Base-by-base conservation (phyloP, 108 stramenopile genomes). In the Thalassiosira profunda region DNA sequence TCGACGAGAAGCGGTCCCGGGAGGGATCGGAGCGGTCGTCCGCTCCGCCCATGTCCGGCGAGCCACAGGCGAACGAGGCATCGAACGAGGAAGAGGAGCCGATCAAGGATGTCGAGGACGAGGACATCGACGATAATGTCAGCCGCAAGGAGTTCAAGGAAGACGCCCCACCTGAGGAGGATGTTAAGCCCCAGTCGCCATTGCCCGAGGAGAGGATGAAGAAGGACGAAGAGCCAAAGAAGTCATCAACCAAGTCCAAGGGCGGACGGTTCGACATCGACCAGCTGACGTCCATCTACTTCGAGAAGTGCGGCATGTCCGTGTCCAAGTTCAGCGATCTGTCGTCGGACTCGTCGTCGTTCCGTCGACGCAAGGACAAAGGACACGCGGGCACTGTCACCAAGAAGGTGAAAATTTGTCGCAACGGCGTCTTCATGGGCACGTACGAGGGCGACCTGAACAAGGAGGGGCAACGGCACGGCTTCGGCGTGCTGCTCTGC, bases 401-500 rank as follows among this genome's bases (percentile, higher is more conserved):
- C 2, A 79, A 79, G 58, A 79, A 79, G 51, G 77, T 79, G 23
- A 79, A 71, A 47, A 79, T 79, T 17, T 79, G 77, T 36, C 43
- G 77, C 14, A 79, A 79, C 47, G 77, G 77, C 30, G 70, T 79
- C 33, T 71, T 79, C 58, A 79, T 79, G 77, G 77, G 77, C 17
- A 79, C 77, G 20, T 79, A 79, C 46, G 77, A 79, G 56, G 77
- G 77, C 5, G 77, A 79, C 28, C 77, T 79, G 6, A 79, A 79
- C 43, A 24, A 47, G 9, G 48, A 70, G 20, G 77, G 77, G 23
- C 77, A 79, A 31, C 69, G 77, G 3, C 64, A 71, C 53, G 77
- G 77, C 15, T 70, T 65, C 46, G 77, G 77, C 14, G 64, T 79
- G 17, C 47, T 79, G 42, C 64, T 79, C 14, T 79, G 77, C 40